Conservation (phyloP, 176 grass and related monocot genomes). For the Aegilops sharonensis region DNA sequence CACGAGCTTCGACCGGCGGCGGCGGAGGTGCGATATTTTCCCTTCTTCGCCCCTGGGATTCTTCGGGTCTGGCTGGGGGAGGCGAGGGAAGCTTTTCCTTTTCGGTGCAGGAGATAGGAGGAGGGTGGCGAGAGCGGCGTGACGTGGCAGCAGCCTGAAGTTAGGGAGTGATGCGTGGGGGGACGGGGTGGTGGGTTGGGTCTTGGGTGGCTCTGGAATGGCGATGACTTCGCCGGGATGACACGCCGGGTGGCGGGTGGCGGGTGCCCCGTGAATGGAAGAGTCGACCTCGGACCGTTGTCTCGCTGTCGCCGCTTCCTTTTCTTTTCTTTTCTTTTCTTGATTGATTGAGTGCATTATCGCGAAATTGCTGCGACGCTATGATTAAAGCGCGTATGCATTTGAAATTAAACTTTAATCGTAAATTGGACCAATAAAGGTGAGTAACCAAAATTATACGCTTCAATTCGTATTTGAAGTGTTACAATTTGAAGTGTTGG, state of each 20-base stretch:
- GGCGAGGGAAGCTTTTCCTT: conserved; percentile 16
- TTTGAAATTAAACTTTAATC: too few relatives aligned
- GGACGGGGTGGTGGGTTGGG: background rate
- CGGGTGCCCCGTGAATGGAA: background rate
- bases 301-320: background rate
- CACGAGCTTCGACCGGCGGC: background rate
- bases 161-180: background rate
- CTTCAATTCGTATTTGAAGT: too few relatives aligned
- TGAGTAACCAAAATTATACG: too few relatives aligned
- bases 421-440: too few relatives aligned
- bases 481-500: too few relatives aligned
- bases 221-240: background rate
- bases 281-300: background rate
- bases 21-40: background rate
- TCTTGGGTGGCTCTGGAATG: background rate
- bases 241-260: background rate
- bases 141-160: background rate
- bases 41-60: background rate
- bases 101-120: background rate
- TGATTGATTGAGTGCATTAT: too few relatives aligned
- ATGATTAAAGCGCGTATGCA: too few relatives aligned
- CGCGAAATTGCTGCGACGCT: too few relatives aligned
- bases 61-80: background rate
- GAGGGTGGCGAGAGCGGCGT: background rate
- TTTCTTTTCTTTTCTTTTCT: background rate